Evolutionary conservation across 306 rosid species (phyloP).

Genomic region (Inga laurina): DNA sequence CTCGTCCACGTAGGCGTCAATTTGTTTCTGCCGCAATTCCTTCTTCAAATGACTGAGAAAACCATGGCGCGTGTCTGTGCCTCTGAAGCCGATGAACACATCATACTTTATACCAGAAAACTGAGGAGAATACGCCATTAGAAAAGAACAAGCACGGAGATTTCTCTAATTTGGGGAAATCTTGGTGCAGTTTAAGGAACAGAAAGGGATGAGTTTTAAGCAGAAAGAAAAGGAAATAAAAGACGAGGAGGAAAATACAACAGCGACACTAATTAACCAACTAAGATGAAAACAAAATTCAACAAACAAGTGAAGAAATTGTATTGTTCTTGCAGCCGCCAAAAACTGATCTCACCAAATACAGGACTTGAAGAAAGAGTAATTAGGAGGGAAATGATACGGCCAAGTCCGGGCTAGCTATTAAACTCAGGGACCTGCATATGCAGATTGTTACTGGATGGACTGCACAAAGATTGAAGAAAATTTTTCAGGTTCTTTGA

Average conservation of each 20-base stretch:
- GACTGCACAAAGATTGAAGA: too few species aligned
- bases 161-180: neutral
- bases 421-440: neutral
- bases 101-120: neutral
- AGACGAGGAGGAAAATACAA: neutral
- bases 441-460: too few species aligned
- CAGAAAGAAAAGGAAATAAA: neutral
- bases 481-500: too few species aligned
- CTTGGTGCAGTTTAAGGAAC: neutral
- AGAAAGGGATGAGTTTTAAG: neutral
- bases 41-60: neutral
- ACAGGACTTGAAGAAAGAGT: neutral
- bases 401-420: neutral
- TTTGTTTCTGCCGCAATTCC: neutral
- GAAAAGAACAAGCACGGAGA: neutral
- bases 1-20: neutral
- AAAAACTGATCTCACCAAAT: too few species aligned
- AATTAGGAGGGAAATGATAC: neutral
- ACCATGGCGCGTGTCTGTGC: neutral
- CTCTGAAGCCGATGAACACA: conserved; percentile 8
- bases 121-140: neutral
- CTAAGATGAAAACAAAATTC: neutral
- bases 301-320: neutral
- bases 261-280: neutral
- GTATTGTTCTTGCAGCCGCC: neutral